Percentiles rank a stretch among this genome's conserved stretches.
These are phyloP conservation scores for Rheum nobile DNA, from an alignment of 148 eudicot species.

Conservation along the genomic window DNA sequence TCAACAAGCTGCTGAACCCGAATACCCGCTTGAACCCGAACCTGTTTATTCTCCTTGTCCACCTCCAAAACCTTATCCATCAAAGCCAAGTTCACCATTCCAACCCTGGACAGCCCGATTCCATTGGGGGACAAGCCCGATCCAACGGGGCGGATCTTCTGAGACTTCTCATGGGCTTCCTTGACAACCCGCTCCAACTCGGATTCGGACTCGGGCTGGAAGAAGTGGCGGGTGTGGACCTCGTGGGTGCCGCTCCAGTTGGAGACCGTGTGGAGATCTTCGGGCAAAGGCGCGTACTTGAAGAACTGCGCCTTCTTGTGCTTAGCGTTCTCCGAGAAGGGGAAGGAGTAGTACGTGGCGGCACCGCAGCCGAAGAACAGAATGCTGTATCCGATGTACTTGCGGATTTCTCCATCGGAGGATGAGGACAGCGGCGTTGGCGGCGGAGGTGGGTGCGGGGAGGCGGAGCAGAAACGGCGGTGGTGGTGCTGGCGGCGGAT, in stretches of 20 bases:
- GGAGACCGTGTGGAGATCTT: conserved; percentile 65
- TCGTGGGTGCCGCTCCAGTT: conserved; percentile 96
- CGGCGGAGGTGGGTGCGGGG: conserved; percentile 21
- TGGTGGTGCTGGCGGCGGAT: conserved; percentile 17
- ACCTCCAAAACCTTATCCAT: conserved; percentile 88
- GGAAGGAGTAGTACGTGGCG: conserved; percentile 93
- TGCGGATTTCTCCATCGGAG: conserved; percentile 47
- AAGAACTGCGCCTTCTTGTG: conserved; percentile 82
- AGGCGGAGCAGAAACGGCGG: conserved; percentile 21
- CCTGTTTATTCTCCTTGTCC: conserved; percentile 59
- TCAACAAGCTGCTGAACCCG: conserved; percentile 92
- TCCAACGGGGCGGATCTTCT: conserved; percentile 77
- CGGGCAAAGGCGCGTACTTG: conserved; percentile 78
- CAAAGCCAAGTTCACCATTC: conserved; percentile 81
- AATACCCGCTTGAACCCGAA: conserved; percentile 73
- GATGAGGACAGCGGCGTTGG: conserved; percentile 31
- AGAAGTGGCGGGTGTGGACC: conserved; percentile 55
- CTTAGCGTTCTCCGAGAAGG: conserved; percentile 65
- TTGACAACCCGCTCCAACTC: conserved; percentile 40
- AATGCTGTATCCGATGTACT: conserved; percentile 68
- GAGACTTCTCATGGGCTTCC: conserved; percentile 33
- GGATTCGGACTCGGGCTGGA: conserved; percentile 51
- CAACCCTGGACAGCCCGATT: conserved; percentile 74
- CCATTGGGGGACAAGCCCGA: conserved; percentile 86
- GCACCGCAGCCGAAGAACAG: conserved; percentile 56